Conservation (phyloP, 441 rosid species). For the Brassica balearica region DNA sequence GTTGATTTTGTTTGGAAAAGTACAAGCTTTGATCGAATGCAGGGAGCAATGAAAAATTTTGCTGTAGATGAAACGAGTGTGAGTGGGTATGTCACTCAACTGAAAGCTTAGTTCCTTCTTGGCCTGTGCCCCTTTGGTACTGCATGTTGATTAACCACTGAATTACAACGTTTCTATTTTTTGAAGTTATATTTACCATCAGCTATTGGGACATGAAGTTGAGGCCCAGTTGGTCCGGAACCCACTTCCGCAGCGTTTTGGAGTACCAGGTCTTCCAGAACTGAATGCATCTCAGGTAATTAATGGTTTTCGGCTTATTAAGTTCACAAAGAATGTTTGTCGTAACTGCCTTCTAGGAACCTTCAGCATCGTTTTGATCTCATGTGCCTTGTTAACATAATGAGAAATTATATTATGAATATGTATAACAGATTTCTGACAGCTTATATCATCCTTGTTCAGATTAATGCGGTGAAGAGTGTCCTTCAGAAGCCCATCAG, state of each 20-base stretch:
- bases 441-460: conserved; percentile 17
- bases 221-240: conserved; percentile 97
- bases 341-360: conserved; percentile 5
- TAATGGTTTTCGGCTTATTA: conserved; percentile 20
- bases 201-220: conserved; percentile 97
- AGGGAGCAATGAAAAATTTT: conserved; percentile 99
- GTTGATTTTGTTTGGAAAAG: conserved; percentile 99
- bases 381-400: conserved; percentile 14
- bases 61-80: conserved; percentile 99
- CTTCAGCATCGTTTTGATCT: conserved; percentile 14
- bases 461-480: conserved; percentile 99
- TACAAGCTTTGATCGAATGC: conserved; percentile 99
- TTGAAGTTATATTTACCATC: conserved; percentile 94
- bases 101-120: conserved; percentile 28
- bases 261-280: conserved; percentile 99
- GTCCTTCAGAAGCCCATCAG: conserved; percentile 99
- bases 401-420: conserved; percentile 5
- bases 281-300: conserved; percentile 98
- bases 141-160: conserved; percentile 9
- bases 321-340: conserved; percentile 11
- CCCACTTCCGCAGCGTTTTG: conserved; percentile 92
- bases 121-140: neutral
- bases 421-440: conserved; percentile 11
- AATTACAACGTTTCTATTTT: conserved; percentile 15
- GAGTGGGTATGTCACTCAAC: conserved; percentile 81